A percentile compares a stretch with the other conserved stretches of the same genome.
Conservation (phyloP, 2,329 filamentous ascomycete genomes). For the Penicillium sp. region DNA sequence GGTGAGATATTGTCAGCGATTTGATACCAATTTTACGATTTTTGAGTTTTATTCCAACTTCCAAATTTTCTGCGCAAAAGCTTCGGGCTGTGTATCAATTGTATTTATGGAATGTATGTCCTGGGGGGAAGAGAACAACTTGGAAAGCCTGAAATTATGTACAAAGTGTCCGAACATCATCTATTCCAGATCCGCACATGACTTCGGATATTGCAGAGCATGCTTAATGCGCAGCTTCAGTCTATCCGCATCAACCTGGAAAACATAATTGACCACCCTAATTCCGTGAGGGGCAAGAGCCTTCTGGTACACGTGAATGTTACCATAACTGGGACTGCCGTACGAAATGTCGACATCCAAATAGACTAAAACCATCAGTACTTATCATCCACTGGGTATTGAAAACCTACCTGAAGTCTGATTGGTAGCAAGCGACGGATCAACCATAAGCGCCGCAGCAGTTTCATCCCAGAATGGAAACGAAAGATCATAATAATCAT, state of each 20-base stretch:
- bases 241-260: slow-evolving; percentile 37
- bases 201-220: slow-evolving; percentile 30
- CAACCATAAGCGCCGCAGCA: slow-evolving; percentile 40
- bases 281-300: slow-evolving; percentile 38
- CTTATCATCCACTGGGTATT: too few species aligned
- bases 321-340: slow-evolving; percentile 43
- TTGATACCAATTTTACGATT: slow-evolving; percentile 1
- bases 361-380: slow-evolving; percentile 32
- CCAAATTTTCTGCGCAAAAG: too few species aligned
- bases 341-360: slow-evolving; percentile 46
- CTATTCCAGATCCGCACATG: slow-evolving; percentile 12
- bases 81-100: too few species aligned
- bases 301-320: slow-evolving; percentile 46
- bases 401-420: slow-evolving; percentile 31
- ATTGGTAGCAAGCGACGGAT: slow-evolving; percentile 41
- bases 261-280: slow-evolving; percentile 43
- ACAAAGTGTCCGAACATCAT: background rate
- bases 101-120: too few species aligned
- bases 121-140: too few species aligned
- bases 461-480: slow-evolving; percentile 52
- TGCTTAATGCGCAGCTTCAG: slow-evolving; percentile 41
- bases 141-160: background rate
- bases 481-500: slow-evolving; percentile 39
- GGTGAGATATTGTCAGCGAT: slow-evolving; percentile 25
- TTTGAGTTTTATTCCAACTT: too few species aligned